Percentiles rank a stretch among this genome's conserved stretches.
phyloP scores from a whole-genome alignment of 192 early-diverging fungal species.

The Linnemannia elongata region DNA sequence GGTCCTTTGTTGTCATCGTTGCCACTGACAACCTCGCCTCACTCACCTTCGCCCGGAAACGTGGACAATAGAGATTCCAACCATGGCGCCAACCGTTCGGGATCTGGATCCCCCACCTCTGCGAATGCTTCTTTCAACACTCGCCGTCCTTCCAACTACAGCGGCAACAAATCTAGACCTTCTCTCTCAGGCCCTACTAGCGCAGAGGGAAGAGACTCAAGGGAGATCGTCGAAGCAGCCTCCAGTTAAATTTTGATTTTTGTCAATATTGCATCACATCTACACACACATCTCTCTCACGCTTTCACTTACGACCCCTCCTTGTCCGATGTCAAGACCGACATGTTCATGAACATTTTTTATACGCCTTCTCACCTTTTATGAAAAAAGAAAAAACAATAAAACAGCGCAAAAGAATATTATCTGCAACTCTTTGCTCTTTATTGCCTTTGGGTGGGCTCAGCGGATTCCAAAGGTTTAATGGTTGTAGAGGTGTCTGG shows the following conservation, averaged over 20 bases:
- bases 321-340: neutral
- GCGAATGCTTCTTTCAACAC: neutral
- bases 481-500: neutral
- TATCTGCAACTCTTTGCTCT: neutral
- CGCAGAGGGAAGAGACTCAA: neutral
- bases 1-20: conserved; percentile 9
- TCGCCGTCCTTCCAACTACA: neutral
- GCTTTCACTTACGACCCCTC: neutral
- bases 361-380: neutral
- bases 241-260: neutral
- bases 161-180: neutral
- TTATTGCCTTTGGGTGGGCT: neutral
- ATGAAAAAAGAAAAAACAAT: neutral
- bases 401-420: neutral
- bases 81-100: neutral
- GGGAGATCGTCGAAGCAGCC: neutral
- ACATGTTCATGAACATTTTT: neutral
- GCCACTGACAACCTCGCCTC: conserved; percentile 10
- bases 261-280: neutral
- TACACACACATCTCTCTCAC: neutral
- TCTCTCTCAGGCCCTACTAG: neutral
- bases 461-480: neutral
- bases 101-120: neutral
- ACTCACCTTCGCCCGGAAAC: conserved; percentile 15
- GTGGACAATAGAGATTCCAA: neutral